phyloP scores from a whole-genome alignment of 768 basidiomycete genomes.

The Psilocybe cyanescens region DNA sequence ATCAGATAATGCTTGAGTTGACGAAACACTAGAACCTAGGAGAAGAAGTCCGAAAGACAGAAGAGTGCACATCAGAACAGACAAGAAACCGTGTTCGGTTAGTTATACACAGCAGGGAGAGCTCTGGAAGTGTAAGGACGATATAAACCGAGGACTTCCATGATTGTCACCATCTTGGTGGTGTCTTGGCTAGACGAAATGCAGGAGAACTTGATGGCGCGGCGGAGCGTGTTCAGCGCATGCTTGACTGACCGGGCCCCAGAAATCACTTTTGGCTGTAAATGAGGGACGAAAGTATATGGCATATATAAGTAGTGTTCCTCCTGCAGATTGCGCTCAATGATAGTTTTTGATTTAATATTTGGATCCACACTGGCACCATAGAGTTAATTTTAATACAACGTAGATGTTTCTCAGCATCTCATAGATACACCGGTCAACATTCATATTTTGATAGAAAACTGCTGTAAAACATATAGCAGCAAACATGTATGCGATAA shows the following conservation, averaged over 20 bases:
- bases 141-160: no score
- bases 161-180: background rate
- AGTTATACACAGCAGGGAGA: no score
- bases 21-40: background rate
- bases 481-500: constrained; percentile 20
- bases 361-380: background rate
- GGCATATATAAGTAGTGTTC: no score
- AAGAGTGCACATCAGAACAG: background rate
- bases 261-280: no score
- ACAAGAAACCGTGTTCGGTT: background rate
- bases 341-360: background rate
- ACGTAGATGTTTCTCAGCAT: background rate
- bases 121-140: no score
- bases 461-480: constrained; percentile 7
- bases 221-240: background rate
- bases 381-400: background rate
- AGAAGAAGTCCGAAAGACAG: background rate
- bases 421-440: background rate
- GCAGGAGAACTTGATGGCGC: background rate
- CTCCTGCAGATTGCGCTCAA: background rate
- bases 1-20: background rate
- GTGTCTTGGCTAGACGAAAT: background rate
- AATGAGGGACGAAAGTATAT: no score
- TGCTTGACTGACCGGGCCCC: background rate
- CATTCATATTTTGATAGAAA: constrained; percentile 9